A percentile compares a stretch with the other conserved stretches of the same genome.
phyloP scores from a whole-genome alignment of 1,139 yeast species.

The Debaryomycetaceae sp. region DNA sequence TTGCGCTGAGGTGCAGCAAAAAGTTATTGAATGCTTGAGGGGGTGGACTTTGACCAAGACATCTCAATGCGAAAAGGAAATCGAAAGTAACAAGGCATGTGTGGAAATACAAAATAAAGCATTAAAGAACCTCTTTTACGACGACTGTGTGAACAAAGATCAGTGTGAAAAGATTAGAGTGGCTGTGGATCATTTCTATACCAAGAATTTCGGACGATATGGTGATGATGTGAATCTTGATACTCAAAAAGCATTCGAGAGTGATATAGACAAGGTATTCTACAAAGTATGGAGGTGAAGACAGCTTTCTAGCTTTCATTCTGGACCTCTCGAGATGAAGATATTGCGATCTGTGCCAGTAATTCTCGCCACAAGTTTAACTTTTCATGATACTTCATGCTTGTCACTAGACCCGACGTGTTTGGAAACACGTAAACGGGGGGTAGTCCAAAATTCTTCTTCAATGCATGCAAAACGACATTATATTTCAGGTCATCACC shows the following conservation, averaged over 20 bases:
- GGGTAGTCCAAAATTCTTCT: conserved; percentile 13
- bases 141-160: conserved; percentile 34
- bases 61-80: conserved; percentile 30
- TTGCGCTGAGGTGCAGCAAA: conserved; percentile 42
- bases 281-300: conserved; percentile 32
- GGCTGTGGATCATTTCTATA: conserved; percentile 34
- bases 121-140: conserved; percentile 32
- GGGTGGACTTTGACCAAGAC: conserved; percentile 26
- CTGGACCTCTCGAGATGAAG: neutral
- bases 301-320: neutral
- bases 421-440: conserved; percentile 62
- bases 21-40: conserved; percentile 36
- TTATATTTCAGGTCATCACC: conserved; percentile 14
- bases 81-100: conserved; percentile 26
- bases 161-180: conserved; percentile 41
- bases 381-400: conserved; percentile 43
- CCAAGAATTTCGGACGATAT: conserved; percentile 37
- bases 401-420: conserved; percentile 72
- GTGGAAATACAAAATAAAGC: conserved; percentile 34
- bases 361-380: conserved; percentile 44
- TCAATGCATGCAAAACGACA: conserved; percentile 10
- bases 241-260: conserved; percentile 20
- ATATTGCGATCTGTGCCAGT: conserved; percentile 6
- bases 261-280: conserved; percentile 33
- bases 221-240: conserved; percentile 34